phyloP scores from a whole-genome alignment of 2,329 filamentous ascomycete genomes.

The Aspergillus ustus region DNA sequence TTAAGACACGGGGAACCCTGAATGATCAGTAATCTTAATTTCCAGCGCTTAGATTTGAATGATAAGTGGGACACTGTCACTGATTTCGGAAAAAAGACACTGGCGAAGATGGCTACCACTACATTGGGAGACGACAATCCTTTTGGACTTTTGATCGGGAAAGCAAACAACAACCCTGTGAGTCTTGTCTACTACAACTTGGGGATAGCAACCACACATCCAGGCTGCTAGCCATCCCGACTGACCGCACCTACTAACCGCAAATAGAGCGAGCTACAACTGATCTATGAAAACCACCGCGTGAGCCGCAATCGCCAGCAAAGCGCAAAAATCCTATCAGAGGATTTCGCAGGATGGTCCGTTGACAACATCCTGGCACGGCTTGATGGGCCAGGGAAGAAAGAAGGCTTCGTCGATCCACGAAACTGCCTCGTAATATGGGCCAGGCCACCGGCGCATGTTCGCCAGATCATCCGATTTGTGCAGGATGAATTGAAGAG shows the following conservation, averaged over 20 bases:
- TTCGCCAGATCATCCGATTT: slow-evolving; percentile 67
- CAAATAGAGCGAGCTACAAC: slow-evolving; percentile 60
- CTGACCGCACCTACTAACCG: background rate
- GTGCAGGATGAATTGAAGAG: slow-evolving; percentile 69
- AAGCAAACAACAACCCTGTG: too few relatives aligned
- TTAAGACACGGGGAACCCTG: too few relatives aligned
- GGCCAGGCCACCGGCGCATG: slow-evolving; percentile 74
- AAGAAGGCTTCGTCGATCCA: slow-evolving; percentile 73
- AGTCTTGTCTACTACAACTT: too few relatives aligned
- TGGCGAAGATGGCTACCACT: too few relatives aligned
- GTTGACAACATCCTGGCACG: slow-evolving; percentile 75
- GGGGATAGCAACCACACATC: too few relatives aligned
- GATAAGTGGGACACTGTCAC: too few relatives aligned
- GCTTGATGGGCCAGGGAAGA: slow-evolving; percentile 65
- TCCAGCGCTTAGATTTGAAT: too few relatives aligned
- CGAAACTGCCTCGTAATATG: slow-evolving; percentile 84
- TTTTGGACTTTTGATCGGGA: too few relatives aligned
- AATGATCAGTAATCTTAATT: too few relatives aligned
- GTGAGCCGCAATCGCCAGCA: slow-evolving; percentile 75
- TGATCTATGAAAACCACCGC: slow-evolving; percentile 73
- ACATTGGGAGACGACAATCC: too few relatives aligned
- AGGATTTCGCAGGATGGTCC: slow-evolving; percentile 68
- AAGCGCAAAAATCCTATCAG: slow-evolving; percentile 68
- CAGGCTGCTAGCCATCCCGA: too few relatives aligned
- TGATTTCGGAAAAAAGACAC: too few relatives aligned